phyloP scores from a whole-genome alignment of 2,329 filamentous ascomycete species.

The Hypomyces perniciosus region DNA sequence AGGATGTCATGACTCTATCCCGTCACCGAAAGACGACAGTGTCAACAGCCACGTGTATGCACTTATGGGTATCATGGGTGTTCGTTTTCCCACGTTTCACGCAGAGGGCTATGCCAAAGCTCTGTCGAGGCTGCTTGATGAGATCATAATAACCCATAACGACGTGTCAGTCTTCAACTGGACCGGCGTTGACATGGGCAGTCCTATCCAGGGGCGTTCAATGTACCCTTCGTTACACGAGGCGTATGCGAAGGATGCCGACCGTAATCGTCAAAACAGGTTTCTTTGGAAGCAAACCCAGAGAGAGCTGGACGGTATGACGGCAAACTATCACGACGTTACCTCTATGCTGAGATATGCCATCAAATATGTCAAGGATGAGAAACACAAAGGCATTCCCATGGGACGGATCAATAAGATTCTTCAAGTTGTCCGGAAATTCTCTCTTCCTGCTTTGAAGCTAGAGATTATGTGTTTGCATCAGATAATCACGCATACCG shows the following conservation, averaged over 20 bases:
- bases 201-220: conserved; percentile 7
- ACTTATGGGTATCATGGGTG: conserved; percentile 9
- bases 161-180: conserved; percentile 10
- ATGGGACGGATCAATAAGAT: not conserved
- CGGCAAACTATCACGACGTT: not conserved
- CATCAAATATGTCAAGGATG: conserved; percentile 2
- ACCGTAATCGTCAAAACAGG: not conserved
- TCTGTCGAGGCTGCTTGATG: conserved; percentile 6
- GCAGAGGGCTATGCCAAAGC: conserved; percentile 8
- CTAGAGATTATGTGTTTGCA: not conserved
- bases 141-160: conserved; percentile 4
- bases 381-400: not conserved
- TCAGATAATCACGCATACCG: no score
- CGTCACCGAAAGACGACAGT: not conserved
- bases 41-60: conserved; percentile 1
- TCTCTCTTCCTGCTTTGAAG: not conserved
- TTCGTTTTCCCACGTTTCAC: conserved; percentile 6
- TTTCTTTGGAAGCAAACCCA: not conserved
- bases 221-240: conserved; percentile 8
- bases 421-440: not conserved
- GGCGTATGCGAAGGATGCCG: conserved; percentile 1
- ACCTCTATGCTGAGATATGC: not conserved
- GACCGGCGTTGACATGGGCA: conserved; percentile 7
- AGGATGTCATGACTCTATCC: not conserved
- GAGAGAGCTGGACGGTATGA: not conserved